phyloP scores from a whole-genome alignment of 768 basidiomycete species.

The Psilocybe azurescens region DNA sequence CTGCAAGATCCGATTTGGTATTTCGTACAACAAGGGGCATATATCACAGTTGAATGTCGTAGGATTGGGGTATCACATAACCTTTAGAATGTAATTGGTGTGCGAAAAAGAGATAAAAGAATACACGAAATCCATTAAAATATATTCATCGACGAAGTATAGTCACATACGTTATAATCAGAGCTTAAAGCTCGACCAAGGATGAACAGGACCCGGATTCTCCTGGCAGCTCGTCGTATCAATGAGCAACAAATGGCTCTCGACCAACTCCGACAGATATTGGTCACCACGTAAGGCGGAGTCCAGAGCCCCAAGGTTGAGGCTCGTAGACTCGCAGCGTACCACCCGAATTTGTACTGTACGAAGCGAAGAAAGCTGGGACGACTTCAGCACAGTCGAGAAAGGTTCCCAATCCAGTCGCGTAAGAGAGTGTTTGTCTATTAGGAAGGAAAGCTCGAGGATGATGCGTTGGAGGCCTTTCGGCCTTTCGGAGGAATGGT shows the following conservation, averaged over 20 bases:
- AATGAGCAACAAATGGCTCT: neutral
- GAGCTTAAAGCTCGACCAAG: neutral
- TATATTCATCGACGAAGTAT: too few species aligned
- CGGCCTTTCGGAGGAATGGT: neutral
- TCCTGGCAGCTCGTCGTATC: neutral
- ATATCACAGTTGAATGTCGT: too few species aligned
- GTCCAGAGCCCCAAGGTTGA: neutral
- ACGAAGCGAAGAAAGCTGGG: neutral
- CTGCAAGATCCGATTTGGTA: too few species aligned
- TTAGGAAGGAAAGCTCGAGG: constrained; percentile 10
- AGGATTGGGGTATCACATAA: too few species aligned
- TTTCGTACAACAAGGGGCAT: too few species aligned
- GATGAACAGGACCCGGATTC: neutral
- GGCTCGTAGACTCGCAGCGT: neutral
- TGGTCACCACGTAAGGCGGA: neutral
- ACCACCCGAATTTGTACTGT: neutral
- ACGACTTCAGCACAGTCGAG: neutral
- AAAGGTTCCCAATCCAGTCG: constrained; percentile 8
- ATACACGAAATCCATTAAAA: too few species aligned
- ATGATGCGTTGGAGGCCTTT: constrained; percentile 3
- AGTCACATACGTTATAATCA: neutral
- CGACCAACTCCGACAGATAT: constrained; percentile 9
- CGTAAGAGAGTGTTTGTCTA: neutral
- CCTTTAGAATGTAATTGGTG: too few species aligned
- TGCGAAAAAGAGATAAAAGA: too few species aligned